Conservation (phyloP, 306 rosid species). For the Cicer yamashitae region DNA sequence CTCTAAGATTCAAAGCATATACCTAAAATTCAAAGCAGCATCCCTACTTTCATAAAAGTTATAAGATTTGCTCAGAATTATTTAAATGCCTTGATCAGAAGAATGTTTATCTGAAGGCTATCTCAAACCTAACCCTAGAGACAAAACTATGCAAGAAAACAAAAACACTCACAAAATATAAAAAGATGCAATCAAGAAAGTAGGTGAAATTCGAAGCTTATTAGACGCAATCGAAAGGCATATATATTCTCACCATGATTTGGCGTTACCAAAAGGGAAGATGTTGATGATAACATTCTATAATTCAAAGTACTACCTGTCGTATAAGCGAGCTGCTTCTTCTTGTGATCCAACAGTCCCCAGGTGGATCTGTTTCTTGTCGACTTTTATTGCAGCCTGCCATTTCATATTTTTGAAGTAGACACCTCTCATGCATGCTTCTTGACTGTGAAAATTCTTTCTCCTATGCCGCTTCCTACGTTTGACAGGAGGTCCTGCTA, state of each 20-base stretch:
- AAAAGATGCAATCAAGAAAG: not conserved
- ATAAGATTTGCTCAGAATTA: no score
- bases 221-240: slow-evolving; percentile 20
- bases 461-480: slow-evolving; percentile 90
- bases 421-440: slow-evolving; percentile 89
- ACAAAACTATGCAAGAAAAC: not conserved
- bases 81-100: not conserved
- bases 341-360: slow-evolving; percentile 95
- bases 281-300: slow-evolving; percentile 5
- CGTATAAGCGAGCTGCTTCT: slow-evolving; percentile 92
- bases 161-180: not conserved
- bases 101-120: not conserved
- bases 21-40: slow-evolving; percentile 7
- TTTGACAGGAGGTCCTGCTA: slow-evolving; percentile 78
- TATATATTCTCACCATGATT: slow-evolving; percentile 11
- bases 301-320: slow-evolving; percentile 60
- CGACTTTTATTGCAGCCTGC: slow-evolving; percentile 98
- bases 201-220: slow-evolving; percentile 16
- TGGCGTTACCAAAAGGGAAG: slow-evolving; percentile 18
- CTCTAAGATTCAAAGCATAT: not conserved
- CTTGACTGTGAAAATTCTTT: slow-evolving; percentile 77
- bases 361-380: slow-evolving; percentile 95
- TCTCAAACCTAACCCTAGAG: not conserved
- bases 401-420: slow-evolving; percentile 96
- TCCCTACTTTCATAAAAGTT: not conserved